A percentile compares a stretch with the other conserved stretches of the same genome.
Conservation (phyloP, 306 rosid genomes). For the Pyrus betulifolia region DNA sequence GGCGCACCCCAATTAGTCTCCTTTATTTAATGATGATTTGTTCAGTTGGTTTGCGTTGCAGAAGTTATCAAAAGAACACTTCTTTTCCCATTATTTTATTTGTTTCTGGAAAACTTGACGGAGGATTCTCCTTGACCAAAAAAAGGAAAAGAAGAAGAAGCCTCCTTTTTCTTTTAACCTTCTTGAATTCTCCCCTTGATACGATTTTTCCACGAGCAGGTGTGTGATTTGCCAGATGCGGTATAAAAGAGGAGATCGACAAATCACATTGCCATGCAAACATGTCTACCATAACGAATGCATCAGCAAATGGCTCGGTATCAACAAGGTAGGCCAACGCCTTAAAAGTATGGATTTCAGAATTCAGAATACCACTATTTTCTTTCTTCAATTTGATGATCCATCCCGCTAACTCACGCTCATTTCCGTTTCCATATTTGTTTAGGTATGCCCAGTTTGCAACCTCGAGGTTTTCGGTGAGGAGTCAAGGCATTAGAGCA, state of each 20-base stretch:
- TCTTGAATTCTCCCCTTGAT: not conserved
- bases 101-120: not conserved
- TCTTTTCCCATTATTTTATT: not conserved
- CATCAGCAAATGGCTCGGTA: slow-evolving; percentile 89
- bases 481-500: slow-evolving; percentile 35
- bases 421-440: not conserved
- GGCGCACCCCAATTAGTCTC: not conserved
- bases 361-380: not conserved
- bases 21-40: not conserved
- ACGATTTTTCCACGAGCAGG: slow-evolving; percentile 26
- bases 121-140: not conserved
- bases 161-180: not conserved
- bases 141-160: not conserved
- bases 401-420: not conserved
- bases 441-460: slow-evolving; percentile 90
- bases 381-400: not conserved
- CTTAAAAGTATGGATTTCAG: not conserved
- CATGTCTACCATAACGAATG: slow-evolving; percentile 76
- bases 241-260: slow-evolving; percentile 79
- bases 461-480: slow-evolving; percentile 73
- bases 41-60: not conserved
- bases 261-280: slow-evolving; percentile 79
- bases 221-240: slow-evolving; percentile 91
- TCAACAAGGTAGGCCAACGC: slow-evolving; percentile 58
- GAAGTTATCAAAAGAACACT: not conserved